Evolutionary conservation across 805 yeast genomes (phyloP).

Genomic region (Lipomyces yamanashiensis): DNA sequence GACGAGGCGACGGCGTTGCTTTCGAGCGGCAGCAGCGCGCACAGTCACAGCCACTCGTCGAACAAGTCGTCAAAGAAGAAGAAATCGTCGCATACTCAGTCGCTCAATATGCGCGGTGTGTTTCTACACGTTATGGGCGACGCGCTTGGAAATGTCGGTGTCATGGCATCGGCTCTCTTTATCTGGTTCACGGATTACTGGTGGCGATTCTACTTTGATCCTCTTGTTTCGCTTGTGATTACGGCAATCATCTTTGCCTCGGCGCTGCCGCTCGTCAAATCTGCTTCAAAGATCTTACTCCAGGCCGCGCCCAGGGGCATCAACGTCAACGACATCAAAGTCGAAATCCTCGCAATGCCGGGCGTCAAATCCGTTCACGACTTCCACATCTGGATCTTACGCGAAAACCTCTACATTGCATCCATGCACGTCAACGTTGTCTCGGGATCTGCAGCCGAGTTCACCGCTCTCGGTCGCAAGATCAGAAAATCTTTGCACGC

Average conservation of each 20-base stretch:
- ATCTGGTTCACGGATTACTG: constrained; percentile 92
- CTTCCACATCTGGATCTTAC: constrained; percentile 94
- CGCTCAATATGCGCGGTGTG: constrained; percentile 97
- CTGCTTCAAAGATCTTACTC: constrained; percentile 81
- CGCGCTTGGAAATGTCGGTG: constrained; percentile 94
- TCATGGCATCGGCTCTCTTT: constrained; percentile 82
- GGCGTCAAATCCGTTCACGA: constrained; percentile 89
- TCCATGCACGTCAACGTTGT: constrained; percentile 80
- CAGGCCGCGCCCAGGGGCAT: constrained; percentile 92
- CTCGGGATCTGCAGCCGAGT: constrained; percentile 60
- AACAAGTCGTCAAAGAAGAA: constrained; percentile 14
- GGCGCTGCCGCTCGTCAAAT: constrained; percentile 86
- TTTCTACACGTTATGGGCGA: constrained; percentile 95
- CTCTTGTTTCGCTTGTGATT: constrained; percentile 80
- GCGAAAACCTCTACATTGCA: constrained; percentile 84
- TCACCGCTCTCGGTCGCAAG: constrained; percentile 69
- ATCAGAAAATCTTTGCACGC: constrained; percentile 80
- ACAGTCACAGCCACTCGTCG: constrained; percentile 6
- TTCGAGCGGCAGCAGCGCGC: constrained; percentile 37
- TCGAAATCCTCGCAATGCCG: constrained; percentile 66
- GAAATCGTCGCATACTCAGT: constrained; percentile 43
- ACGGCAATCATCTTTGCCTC: constrained; percentile 87
- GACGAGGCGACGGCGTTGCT: constrained; percentile 45
- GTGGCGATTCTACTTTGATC: constrained; percentile 89
- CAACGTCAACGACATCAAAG: constrained; percentile 72